Evolutionary conservation across 2,329 filamentous ascomycete species (phyloP).

Genomic region (Epichloe sibirici): DNA sequence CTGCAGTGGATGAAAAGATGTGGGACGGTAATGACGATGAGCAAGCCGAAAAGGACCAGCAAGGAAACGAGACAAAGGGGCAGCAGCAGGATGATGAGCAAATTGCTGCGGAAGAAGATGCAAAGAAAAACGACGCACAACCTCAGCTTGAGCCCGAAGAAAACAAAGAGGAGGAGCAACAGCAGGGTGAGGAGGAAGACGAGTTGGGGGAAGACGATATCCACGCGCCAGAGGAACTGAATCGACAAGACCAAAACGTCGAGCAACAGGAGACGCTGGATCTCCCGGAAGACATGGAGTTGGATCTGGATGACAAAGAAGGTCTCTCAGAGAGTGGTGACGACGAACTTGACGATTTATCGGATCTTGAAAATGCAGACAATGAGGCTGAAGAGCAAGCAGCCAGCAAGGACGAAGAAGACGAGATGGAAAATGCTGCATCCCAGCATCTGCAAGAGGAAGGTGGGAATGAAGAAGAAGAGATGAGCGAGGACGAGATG

Average conservation of each 20-base stretch:
- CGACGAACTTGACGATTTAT: slow-evolving; percentile 47
- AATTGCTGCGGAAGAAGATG: slow-evolving; percentile 45
- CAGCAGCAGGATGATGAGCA: slow-evolving; percentile 54
- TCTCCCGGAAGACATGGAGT: slow-evolving; percentile 76
- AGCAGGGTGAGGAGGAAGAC: slow-evolving; percentile 22
- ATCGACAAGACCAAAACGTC: slow-evolving; percentile 58
- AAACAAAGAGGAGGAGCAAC: slow-evolving; percentile 21
- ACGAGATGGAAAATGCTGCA: slow-evolving; percentile 23
- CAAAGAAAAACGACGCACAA: slow-evolving; percentile 28
- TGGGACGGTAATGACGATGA: slow-evolving; percentile 84
- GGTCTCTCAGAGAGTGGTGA: slow-evolving; percentile 45
- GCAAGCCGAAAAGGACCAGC: slow-evolving; percentile 70
- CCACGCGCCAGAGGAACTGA: slow-evolving; percentile 41
- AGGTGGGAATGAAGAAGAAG: slow-evolving; percentile 34
- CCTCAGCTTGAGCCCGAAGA: slow-evolving; percentile 38
- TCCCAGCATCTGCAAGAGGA: slow-evolving; percentile 27
- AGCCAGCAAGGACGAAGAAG: slow-evolving; percentile 20
- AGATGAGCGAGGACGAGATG: slow-evolving; percentile 28
- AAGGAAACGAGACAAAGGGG: slow-evolving; percentile 60
- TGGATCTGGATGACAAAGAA: slow-evolving; percentile 61
- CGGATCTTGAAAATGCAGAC: slow-evolving; percentile 36
- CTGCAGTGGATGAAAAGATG: slow-evolving; percentile 93
- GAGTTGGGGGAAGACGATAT: slow-evolving; percentile 37
- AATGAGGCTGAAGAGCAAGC: slow-evolving; percentile 24
- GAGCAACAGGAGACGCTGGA: slow-evolving; percentile 74